phyloP scores from a whole-genome alignment of 148 eudicot species.

The Selenicereus undatus region DNA sequence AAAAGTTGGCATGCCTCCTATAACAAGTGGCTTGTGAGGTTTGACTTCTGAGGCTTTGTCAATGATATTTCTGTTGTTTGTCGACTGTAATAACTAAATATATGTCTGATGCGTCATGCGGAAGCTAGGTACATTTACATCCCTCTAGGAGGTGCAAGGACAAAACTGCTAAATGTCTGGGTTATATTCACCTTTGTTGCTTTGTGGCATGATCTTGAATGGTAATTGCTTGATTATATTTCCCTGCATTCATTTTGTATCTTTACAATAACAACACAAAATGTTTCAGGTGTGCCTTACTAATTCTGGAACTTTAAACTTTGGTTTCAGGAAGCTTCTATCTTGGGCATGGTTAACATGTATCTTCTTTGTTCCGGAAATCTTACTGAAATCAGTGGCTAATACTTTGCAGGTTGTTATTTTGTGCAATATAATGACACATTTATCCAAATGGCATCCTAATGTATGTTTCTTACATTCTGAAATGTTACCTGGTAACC shows the following conservation, averaged over 20 bases:
- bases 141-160: constrained; percentile 88
- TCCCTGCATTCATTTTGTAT: neutral
- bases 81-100: neutral
- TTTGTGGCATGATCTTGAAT: constrained; percentile 96
- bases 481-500: too few species aligned
- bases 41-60: constrained; percentile 20
- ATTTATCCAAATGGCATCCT: neutral
- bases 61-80: constrained; percentile 13
- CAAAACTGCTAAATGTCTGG: constrained; percentile 88
- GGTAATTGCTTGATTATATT: constrained; percentile 42
- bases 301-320: constrained; percentile 19
- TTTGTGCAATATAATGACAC: too few species aligned
- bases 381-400: constrained; percentile 72
- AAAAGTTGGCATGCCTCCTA: constrained; percentile 98
- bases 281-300: neutral
- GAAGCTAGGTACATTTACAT: constrained; percentile 79
- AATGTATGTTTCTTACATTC: too few species aligned
- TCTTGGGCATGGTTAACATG: constrained; percentile 99
- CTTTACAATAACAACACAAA: neutral
- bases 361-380: constrained; percentile 81
- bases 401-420: constrained; percentile 53
- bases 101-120: neutral
- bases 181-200: constrained; percentile 97
- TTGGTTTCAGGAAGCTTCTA: constrained; percentile 83
- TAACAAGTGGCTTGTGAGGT: constrained; percentile 99